Base-by-base conservation (phyloP, 768 basidiomycete species). In the Rhodotorula sphaerocarpa region DNA sequence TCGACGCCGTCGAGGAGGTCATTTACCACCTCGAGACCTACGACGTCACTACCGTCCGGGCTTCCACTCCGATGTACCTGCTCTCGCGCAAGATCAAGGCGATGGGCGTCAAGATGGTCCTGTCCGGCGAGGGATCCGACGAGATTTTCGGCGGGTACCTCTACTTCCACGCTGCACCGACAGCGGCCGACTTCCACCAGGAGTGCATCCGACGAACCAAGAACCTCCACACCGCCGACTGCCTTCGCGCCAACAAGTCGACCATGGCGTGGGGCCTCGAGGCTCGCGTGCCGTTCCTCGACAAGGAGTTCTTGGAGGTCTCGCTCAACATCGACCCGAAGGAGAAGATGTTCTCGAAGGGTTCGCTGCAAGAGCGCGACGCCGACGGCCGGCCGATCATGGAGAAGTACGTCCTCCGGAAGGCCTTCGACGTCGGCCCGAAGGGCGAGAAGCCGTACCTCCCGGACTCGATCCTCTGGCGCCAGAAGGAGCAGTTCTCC, bases 241-340 rank as follows among this genome's bases (percentile, higher is more conserved):
- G 95, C 75, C 82, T 99, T 59, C 84, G 95, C 55, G 95, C 95
- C 62, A 99, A 99, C 83, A 99, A 99, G 89, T 95, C 92, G 31
- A 97, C 95, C 12, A 97, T 99, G 95, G 95, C 95, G 1, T 99
- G 93, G 92, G 95, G 95, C 66, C 83, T 99, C 50, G 95, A 99
- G 75, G 91, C 91, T 4, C 89, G 95, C 51, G 95, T 99, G 9
- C 95, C 95, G 18, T 99, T 99, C 84, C 83, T 99, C 58, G 95
- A 99, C 80, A 93, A 91, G 78, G 79, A 82, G 21, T 99, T 99
- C 83, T 79, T 99, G 55, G 90, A 97, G 57, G 87, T 87, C 27
- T 81, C 91, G 3, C 89, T 99, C 90, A 86, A 86, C 77, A 77
- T 91, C 70, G 85, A 92, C 69, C 82, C 95, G 3, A 82, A 84